These are phyloP conservation scores for Lichtheimia corymbifera DNA, from an alignment of 371 early-diverging fungal species.

Conservation along the genomic window DNA sequence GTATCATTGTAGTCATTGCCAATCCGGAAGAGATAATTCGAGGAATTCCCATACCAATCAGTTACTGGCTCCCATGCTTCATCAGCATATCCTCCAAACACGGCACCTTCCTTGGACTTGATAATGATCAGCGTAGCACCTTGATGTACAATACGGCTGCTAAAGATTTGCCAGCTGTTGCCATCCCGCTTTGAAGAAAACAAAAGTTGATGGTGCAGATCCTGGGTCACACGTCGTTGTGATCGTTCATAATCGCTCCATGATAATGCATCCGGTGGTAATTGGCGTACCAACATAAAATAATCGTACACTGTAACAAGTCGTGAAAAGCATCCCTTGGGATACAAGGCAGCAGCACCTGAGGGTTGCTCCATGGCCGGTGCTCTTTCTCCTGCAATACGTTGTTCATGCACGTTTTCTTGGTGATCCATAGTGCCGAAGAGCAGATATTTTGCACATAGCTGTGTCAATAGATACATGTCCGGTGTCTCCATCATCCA, in stretches of 20 bases:
- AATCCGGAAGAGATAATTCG: conserved; percentile 64
- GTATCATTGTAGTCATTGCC: not conserved
- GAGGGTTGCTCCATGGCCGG: conserved; percentile 20
- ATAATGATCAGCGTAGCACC: conserved; percentile 52
- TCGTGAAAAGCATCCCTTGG: conserved; percentile 20
- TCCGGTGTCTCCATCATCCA: conserved; percentile 22
- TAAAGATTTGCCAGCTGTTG: conserved; percentile 67
- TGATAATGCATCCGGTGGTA: conserved; percentile 34
- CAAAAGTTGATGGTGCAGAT: conserved; percentile 34
- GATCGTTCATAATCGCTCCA: conserved; percentile 26
- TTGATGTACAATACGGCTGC: conserved; percentile 42
- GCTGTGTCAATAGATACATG: not conserved
- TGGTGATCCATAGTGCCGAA: conserved; percentile 18
- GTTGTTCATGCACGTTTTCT: conserved; percentile 14
- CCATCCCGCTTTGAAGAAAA: conserved; percentile 64
- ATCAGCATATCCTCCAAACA: conserved; percentile 82
- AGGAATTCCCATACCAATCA: conserved; percentile 72
- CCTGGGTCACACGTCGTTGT: conserved; percentile 11
- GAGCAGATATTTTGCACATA: not conserved
- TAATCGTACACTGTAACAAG: conserved; percentile 38
- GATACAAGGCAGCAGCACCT: not conserved
- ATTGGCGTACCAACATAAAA: conserved; percentile 28
- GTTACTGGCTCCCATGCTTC: conserved; percentile 58
- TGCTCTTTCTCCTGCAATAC: conserved; percentile 23
- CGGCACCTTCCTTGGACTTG: conserved; percentile 47